A percentile compares a stretch with the other conserved stretches of the same genome.
phyloP scores from a whole-genome alignment of 225 moss, liverwort and hornwort genomes.

The Marchantia polymorpha region DNA sequence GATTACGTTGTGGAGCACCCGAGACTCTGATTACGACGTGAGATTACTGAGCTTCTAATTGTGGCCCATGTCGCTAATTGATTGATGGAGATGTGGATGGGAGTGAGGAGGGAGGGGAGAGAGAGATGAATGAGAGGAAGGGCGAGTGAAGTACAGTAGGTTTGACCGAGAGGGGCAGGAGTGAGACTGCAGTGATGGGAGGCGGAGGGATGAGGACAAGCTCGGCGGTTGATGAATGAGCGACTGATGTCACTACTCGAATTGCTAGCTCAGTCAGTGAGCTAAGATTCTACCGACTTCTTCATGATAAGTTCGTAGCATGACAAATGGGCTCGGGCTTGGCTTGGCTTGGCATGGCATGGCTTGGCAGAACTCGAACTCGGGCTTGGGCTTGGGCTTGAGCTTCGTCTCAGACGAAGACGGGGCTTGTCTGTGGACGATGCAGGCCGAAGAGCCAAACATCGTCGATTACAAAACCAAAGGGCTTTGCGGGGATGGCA shows the following conservation, averaged over 20 bases:
- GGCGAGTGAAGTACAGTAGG: constrained; percentile 2
- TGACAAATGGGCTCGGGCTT: neutral
- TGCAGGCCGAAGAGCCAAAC: too few relatives aligned
- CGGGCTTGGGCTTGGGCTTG: too few relatives aligned
- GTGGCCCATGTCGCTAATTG: too few relatives aligned
- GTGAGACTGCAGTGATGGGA: constrained; percentile 2
- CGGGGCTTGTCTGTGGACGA: too few relatives aligned
- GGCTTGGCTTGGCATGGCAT: too few relatives aligned
- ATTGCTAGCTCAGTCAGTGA: constrained; percentile 16
- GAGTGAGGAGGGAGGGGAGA: neutral
- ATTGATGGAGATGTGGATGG: too few relatives aligned
- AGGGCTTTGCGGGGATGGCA: neutral
- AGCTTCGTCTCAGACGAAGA: too few relatives aligned
- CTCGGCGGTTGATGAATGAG: constrained; percentile 30
- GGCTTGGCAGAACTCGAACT: too few relatives aligned
- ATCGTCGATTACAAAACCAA: neutral
- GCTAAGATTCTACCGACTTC: constrained; percentile 26
- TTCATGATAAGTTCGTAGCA: neutral
- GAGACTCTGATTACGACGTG: too few relatives aligned
- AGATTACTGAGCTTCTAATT: too few relatives aligned
- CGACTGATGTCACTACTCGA: constrained; percentile 21
- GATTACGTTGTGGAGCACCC: too few relatives aligned
- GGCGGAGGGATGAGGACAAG: constrained; percentile 29
- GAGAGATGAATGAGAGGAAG: neutral
- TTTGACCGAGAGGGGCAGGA: neutral